phyloP scores from a whole-genome alignment of 2,329 filamentous ascomycete genomes.

The Taxawa tesnikishii region DNA sequence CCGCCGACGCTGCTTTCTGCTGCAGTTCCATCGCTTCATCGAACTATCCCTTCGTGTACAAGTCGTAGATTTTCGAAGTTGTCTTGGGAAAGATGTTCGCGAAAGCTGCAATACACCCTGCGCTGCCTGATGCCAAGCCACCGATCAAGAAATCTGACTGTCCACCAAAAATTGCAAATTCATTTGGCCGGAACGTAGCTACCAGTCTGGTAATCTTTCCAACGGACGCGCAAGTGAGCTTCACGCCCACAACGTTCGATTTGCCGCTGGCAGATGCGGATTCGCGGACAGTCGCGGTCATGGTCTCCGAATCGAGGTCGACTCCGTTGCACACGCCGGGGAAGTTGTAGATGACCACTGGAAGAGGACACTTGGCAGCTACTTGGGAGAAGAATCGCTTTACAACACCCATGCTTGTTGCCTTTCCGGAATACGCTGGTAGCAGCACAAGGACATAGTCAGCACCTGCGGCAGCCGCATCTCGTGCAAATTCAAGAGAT shows the following conservation, averaged over 20 bases:
- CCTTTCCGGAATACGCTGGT: constrained; percentile 32
- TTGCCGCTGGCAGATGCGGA: constrained; percentile 38
- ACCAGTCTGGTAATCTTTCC: constrained; percentile 47
- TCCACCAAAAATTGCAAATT: constrained; percentile 54
- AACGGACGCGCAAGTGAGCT: constrained; percentile 52
- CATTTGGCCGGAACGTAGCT: constrained; percentile 37
- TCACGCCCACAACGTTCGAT: constrained; percentile 50
- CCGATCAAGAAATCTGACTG: constrained; percentile 54
- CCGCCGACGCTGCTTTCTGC: constrained; percentile 49
- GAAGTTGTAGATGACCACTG: constrained; percentile 61
- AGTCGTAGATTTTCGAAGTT: constrained; percentile 44
- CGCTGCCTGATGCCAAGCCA: constrained; percentile 33
- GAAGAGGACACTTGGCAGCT: constrained; percentile 47
- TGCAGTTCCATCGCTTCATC: constrained; percentile 51
- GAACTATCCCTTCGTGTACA: constrained; percentile 46
- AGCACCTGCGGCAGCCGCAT: constrained; percentile 54
- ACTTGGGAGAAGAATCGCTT: constrained; percentile 33
- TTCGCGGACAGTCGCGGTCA: constrained; percentile 42
- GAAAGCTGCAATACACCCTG: constrained; percentile 40
- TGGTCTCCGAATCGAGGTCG: constrained; percentile 53
- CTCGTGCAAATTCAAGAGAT: background rate
- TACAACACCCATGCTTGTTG: constrained; percentile 27
- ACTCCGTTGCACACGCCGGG: constrained; percentile 55
- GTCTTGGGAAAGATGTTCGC: constrained; percentile 45
- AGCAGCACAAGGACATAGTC: constrained; percentile 31